phyloP scores from a whole-genome alignment of 106 monocot species.

The Phalaenopsis aphrodite region DNA sequence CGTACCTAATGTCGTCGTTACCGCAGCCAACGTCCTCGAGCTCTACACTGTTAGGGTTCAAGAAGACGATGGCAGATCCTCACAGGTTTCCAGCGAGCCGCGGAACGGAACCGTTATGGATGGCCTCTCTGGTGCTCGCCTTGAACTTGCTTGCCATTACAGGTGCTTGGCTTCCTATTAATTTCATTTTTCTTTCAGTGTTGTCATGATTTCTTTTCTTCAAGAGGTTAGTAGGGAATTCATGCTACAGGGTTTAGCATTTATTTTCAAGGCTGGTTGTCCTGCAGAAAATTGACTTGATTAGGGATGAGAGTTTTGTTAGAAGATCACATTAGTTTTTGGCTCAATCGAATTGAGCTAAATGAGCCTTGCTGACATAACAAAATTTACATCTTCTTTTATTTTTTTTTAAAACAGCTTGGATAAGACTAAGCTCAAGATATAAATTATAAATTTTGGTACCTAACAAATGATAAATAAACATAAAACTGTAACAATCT shows the following conservation, averaged over 20 bases:
- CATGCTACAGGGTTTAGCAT: not conserved
- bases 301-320: not conserved
- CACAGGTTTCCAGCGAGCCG: conserved; percentile 9
- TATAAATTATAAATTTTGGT: too few species aligned
- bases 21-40: conserved; percentile 79
- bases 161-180: conserved; percentile 22
- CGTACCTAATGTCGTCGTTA: conserved; percentile 63
- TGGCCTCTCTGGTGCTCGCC: conserved; percentile 53
- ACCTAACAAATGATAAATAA: too few species aligned
- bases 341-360: not conserved
- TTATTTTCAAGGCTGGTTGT: not conserved
- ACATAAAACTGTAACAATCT: too few species aligned
- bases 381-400: too few species aligned
- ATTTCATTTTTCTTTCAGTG: not conserved
- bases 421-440: too few species aligned
- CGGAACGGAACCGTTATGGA: conserved; percentile 53
- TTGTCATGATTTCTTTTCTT: not conserved
- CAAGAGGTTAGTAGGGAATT: not conserved
- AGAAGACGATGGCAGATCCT: conserved; percentile 35
- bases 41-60: conserved; percentile 66
- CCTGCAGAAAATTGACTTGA: not conserved
- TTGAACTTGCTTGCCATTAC: conserved; percentile 82
- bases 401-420: too few species aligned
- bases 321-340: not conserved
- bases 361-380: not conserved